Evolutionary conservation across 2,329 filamentous ascomycete genomes (phyloP).

Genomic region (Paecilomyces variotii): DNA sequence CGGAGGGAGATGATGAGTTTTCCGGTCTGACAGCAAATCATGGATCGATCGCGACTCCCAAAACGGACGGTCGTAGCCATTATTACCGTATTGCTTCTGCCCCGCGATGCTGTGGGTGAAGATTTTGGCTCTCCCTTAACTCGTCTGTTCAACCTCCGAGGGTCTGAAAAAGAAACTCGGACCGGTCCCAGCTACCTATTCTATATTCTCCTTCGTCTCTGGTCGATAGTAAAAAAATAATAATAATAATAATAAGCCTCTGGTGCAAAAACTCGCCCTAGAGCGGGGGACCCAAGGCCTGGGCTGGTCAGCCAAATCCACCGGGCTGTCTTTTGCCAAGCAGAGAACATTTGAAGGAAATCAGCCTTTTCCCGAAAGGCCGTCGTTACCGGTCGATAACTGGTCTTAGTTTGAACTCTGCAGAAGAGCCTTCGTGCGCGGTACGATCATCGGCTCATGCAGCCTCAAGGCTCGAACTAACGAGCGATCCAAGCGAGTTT

Average conservation of each 20-base stretch:
- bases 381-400: conserved; percentile 1
- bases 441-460: not conserved
- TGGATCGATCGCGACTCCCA: not conserved
- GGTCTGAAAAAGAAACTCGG: not conserved
- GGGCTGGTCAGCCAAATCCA: not conserved
- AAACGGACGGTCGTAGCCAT: not conserved
- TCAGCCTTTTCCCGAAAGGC: not conserved
- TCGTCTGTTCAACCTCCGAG: not conserved
- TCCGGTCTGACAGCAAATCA: not conserved
- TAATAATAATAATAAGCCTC: too few species aligned
- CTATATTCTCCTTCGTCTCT: not conserved
- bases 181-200: not conserved
- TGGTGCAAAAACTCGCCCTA: not conserved
- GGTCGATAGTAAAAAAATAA: not conserved
- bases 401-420: not conserved
- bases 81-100: not conserved
- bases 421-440: not conserved
- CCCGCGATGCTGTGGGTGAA: not conserved
- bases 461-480: not conserved
- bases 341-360: not conserved
- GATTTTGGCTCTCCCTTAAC: not conserved
- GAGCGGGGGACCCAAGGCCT: not conserved
- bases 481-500: not conserved
- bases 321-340: not conserved
- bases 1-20: not conserved